Conservation (phyloP, 2,329 filamentous ascomycete genomes). For the Sodiomyces alkalinus region DNA sequence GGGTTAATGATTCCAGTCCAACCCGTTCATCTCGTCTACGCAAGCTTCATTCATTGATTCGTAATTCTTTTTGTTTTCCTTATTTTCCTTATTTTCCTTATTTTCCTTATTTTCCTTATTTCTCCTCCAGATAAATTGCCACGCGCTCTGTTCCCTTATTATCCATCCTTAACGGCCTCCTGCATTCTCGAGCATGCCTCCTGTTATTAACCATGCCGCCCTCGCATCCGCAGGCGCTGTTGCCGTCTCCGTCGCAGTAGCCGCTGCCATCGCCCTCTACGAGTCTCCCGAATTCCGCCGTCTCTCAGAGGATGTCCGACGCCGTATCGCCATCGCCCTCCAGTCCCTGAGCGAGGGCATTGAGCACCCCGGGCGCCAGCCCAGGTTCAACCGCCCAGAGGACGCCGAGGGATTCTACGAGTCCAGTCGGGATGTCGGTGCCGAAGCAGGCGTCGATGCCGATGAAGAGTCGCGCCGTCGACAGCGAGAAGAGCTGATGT, state of each 20-base stretch:
- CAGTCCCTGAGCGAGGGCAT: slow-evolving; percentile 44
- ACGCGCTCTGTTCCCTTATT: slow-evolving; percentile 3
- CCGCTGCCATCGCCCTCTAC: slow-evolving; percentile 44
- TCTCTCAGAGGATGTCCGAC: slow-evolving; percentile 44
- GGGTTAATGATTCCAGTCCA: no score
- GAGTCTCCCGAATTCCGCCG: slow-evolving; percentile 49
- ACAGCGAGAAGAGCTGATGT: slow-evolving; percentile 49
- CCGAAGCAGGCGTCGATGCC: slow-evolving; percentile 37
- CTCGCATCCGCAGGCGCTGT: slow-evolving; percentile 42
- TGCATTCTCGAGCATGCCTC: slow-evolving; percentile 26
- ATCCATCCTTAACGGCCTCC: neutral
- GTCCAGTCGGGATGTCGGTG: slow-evolving; percentile 26
- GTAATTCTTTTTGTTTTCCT: neutral
- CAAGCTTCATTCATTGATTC: neutral
- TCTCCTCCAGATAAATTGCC: slow-evolving; percentile 2
- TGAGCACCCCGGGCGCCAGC: slow-evolving; percentile 28
- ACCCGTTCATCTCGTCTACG: slow-evolving; percentile 2
- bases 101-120: no score
- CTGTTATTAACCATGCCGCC: slow-evolving; percentile 35
- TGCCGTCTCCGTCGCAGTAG: slow-evolving; percentile 40
- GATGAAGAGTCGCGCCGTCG: slow-evolving; percentile 45
- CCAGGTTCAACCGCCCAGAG: slow-evolving; percentile 49
- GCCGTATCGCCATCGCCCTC: slow-evolving; percentile 43
- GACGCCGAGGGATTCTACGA: slow-evolving; percentile 49
- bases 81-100: no score